Percentiles rank a stretch among this genome's conserved stretches.
Conservation (phyloP, 2,329 filamentous ascomycete genomes). For the Aspergillus costaricaensis region DNA sequence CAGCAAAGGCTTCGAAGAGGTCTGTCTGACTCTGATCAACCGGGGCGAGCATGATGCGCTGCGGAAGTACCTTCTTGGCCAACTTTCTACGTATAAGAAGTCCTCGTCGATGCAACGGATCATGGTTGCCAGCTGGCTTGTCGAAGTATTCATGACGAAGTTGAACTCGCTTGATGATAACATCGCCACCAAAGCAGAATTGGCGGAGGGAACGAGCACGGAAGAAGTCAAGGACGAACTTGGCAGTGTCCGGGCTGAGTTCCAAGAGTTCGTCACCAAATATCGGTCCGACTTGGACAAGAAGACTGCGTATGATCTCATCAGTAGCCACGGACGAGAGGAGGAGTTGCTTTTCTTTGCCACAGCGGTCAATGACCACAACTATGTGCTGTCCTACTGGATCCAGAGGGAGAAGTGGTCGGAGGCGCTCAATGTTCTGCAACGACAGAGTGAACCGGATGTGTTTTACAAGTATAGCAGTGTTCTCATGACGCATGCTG, state of each 20-base stretch:
- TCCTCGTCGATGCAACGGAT: conserved; percentile 85
- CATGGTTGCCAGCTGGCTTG: conserved; percentile 93
- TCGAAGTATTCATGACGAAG: conserved; percentile 97
- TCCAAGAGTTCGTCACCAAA: conserved; percentile 80
- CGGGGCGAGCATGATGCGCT: conserved; percentile 86
- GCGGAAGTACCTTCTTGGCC: conserved; percentile 83
- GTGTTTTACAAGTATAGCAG: conserved; percentile 97
- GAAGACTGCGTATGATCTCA: conserved; percentile 92
- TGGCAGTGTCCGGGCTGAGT: conserved; percentile 71
- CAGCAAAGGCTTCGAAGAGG: conserved; percentile 95
- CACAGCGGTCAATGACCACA: conserved; percentile 83
- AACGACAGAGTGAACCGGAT: conserved; percentile 87
- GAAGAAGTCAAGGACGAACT: conserved; percentile 70
- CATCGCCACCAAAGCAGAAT: conserved; percentile 83
- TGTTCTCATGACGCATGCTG: conserved; percentile 88
- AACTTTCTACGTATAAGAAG: conserved; percentile 79
- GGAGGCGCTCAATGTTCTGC: conserved; percentile 83
- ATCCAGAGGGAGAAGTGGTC: conserved; percentile 91
- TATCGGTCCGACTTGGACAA: conserved; percentile 86
- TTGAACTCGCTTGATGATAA: conserved; percentile 92
- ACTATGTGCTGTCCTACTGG: conserved; percentile 96
- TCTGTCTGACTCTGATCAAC: conserved; percentile 88
- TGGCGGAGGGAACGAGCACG: conserved; percentile 70
- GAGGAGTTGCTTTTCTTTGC: conserved; percentile 91
- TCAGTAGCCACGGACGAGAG: conserved; percentile 92